Base-by-base conservation (phyloP, 371 early-diverging fungal species). In the Mucor mucedo region DNA sequence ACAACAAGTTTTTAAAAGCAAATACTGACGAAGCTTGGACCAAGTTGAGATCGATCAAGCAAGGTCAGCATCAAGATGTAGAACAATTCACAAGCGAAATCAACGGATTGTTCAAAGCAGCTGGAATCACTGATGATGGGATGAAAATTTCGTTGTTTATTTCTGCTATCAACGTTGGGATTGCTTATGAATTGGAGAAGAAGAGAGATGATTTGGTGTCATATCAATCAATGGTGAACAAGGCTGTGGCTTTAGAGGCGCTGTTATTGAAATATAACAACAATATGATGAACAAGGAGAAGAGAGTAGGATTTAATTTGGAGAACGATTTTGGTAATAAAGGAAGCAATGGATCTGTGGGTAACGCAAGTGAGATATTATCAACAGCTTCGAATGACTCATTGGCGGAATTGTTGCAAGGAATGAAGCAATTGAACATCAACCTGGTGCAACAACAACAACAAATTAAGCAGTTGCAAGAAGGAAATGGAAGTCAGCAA, bases 171-270 rank as follows among this genome's bases (percentile, higher is more conserved):
- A 40, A 41, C 2, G n/a, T 11, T 21, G 11, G n/a, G 2, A 16
- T 56, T 56, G 56, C 35, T 42, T 42, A 21, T 29, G 56, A 56
- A 13, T 4, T 56, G 32, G 56, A 56, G 14, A 27, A 30, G n/a
- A 1, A 32, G 27, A 42, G 11, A 9, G 11, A 30, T 2, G 13
- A 28, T 27, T 1, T 7, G 13, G 11, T 30, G 29, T 14, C 44
- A 2, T 21, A 21, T 21, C 21, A 21, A 21, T 21, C 21, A 1
- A 21, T 21, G 21, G 21, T 21, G 21, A 21, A 21, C 1, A 21
- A 21, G 21, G 21, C 21, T 21, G 14, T n/a, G 2, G 27, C 21
- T 7, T 39, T 33, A 0, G 54, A 54, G 8, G n/a, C 5, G 6
- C 7, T 54, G 5, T 3, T 54, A 21, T 4, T n/a, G n/a, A 54